Evolutionary conservation across 345 rosid species (phyloP).

Genomic region (Eucalyptus erythrocorys): DNA sequence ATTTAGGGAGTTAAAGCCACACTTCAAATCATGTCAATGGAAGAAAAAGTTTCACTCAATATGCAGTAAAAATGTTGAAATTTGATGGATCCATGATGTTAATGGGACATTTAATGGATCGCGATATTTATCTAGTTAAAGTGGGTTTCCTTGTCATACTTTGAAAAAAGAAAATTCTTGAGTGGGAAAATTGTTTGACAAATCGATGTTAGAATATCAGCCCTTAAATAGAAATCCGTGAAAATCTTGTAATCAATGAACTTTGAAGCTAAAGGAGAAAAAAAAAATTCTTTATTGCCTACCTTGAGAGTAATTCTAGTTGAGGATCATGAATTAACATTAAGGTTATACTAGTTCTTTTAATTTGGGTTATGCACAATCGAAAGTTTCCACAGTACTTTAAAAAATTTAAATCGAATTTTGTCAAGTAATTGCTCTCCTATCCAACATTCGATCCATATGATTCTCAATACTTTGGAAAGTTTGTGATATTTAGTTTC

Average conservation of each 20-base stretch:
- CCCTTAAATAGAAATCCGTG: too few relatives aligned
- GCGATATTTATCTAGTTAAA: too few relatives aligned
- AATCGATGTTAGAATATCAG: too few relatives aligned
- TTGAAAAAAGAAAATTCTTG: too few relatives aligned
- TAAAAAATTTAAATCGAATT: neutral
- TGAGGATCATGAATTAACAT: too few relatives aligned
- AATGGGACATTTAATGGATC: too few relatives aligned
- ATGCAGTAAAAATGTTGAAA: neutral
- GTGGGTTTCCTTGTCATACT: neutral
- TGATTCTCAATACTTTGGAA: neutral
- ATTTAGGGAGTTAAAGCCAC: neutral
- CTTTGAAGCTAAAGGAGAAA: too few relatives aligned
- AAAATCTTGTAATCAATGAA: too few relatives aligned
- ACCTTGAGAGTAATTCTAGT: too few relatives aligned
- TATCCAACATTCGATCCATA: neutral
- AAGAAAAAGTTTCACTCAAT: neutral
- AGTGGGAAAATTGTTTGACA: too few relatives aligned
- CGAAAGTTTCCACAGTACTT: neutral
- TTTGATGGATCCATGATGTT: neutral
- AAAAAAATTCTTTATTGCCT: too few relatives aligned
- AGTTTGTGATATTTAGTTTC: neutral
- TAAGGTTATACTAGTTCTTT: too few relatives aligned
- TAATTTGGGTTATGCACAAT: neutral
- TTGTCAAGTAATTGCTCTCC: fast-evolving
- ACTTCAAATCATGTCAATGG: neutral